Evolutionary conservation across 768 basidiomycete species (phyloP).

Genomic region (Phylloporus sp.): DNA sequence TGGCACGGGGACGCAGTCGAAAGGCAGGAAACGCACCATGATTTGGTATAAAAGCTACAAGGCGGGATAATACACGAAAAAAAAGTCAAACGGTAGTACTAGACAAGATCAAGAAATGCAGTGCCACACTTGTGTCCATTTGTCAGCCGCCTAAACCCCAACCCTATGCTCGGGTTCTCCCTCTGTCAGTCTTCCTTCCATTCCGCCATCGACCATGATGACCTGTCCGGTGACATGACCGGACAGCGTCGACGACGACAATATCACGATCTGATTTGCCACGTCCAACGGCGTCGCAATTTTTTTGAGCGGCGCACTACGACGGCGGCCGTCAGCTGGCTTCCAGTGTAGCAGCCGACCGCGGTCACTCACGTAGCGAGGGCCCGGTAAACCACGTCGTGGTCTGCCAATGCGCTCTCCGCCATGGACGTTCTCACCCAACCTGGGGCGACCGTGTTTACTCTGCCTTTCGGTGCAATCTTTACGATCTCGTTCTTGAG

Average conservation of each 20-base stretch:
- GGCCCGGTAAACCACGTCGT: conserved; percentile 48
- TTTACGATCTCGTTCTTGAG: conserved; percentile 81
- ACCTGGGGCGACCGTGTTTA: conserved; percentile 66
- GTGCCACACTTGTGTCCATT: conserved; percentile 9
- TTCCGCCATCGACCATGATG: conserved; percentile 69
- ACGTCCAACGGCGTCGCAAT: conserved; percentile 58
- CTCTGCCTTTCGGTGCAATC: conserved; percentile 64
- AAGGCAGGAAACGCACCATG: conserved; percentile 17
- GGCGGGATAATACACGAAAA: not conserved
- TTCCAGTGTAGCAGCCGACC: not conserved
- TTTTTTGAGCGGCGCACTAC: conserved; percentile 66
- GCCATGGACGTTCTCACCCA: conserved; percentile 66
- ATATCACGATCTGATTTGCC: conserved; percentile 56
- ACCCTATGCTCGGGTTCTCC: conserved; percentile 26
- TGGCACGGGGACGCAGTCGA: not conserved
- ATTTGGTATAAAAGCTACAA: not conserved
- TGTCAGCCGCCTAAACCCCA: conserved; percentile 24
- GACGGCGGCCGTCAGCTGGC: not conserved
- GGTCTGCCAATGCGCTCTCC: conserved; percentile 51
- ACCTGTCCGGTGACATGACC: conserved; percentile 70
- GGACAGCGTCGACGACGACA: conserved; percentile 57
- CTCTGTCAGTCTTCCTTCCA: conserved; percentile 61
- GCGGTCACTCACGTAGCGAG: conserved; percentile 59
- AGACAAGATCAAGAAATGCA: conserved; percentile 7
- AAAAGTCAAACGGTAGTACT: not conserved